Evolutionary conservation across 176 grass and related monocot species (phyloP), one percentile per base, ranked within the genome.

Genomic region (Cenchrus purpureus): DNA sequence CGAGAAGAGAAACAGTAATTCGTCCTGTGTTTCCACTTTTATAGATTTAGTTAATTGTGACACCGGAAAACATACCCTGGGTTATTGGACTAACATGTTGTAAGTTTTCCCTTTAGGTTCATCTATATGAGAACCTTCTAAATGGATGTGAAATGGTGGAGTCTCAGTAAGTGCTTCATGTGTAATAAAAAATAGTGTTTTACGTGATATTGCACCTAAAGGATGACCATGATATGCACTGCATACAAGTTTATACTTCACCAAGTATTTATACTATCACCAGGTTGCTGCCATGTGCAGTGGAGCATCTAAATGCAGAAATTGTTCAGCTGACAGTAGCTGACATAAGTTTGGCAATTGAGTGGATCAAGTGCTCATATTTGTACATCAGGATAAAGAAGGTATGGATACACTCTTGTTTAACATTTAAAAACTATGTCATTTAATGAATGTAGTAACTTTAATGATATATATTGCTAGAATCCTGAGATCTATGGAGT

Each of bases 71-170:
- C 14, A 70, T 65, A 82, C 71, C 12, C 12, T 45, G 19, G 9
- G 49, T 63, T 86, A 37, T 88, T 72, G 40, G 32, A 48, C 53
- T 87, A 83, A 82, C 70, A n/a, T 88, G n/a, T 56, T 83, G 9
- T 88, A 25, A 17, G 15, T 74, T 82, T 79, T 49, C 78, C 58
- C 74, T 83, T 79, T 90, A 98, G 95, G 95, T 98, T 31, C 89
- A 98, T 88, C 89, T 98, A 59, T 98, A 98, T 68, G 92, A 98
- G 73, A 98, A 95, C 78, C 79, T 98, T 79, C 82, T 98, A 79
- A 92, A 89, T 87, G 95, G 96, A 82, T 92, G 93, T 90, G 96
- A 98, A 90, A 92, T 95, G 96, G 91, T 98, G 32, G 96, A 98
- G 85, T 98, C 96, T 87, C 96, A 95, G 93, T 95, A 94, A 87